Conservation (phyloP, 2,329 filamentous ascomycete species). For the Zymoseptoria pseudotritici region DNA sequence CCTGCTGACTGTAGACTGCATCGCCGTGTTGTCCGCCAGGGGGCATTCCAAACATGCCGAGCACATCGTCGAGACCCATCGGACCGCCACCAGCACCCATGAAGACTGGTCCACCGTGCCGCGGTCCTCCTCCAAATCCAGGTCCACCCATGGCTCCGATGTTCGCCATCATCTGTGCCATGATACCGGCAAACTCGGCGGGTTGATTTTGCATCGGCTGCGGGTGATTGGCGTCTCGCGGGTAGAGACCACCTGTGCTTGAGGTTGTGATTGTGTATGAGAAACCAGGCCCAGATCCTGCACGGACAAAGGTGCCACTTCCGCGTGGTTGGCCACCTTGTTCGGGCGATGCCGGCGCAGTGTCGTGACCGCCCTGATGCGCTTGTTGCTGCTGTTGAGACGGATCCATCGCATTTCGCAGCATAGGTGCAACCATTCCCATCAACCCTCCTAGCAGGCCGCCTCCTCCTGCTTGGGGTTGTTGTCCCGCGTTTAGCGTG, state of each 20-base stretch:
- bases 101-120: conserved; percentile 1
- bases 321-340: not conserved
- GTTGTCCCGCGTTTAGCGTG: conserved; percentile 12
- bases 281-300: conserved; percentile 22
- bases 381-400: conserved; percentile 11
- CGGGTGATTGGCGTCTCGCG: conserved; percentile 45
- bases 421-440: conserved; percentile 17
- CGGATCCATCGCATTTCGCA: conserved; percentile 6
- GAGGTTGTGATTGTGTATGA: conserved; percentile 27
- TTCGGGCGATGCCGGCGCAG: conserved; percentile 8
- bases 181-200: conserved; percentile 24
- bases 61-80: not conserved
- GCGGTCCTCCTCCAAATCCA: not conserved
- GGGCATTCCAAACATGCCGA: not conserved
- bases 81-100: conserved; percentile 4
- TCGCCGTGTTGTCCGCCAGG: conserved; percentile 46
- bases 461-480: conserved; percentile 11
- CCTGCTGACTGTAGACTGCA: conserved; percentile 84
- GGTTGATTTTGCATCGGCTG: conserved; percentile 36
- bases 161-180: conserved; percentile 27
- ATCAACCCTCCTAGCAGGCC: conserved; percentile 36
- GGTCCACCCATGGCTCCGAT: conserved; percentile 18
- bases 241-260: conserved; percentile 33
- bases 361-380: conserved; percentile 9
- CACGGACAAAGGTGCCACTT: conserved; percentile 8